Percentiles rank a stretch among this genome's conserved stretches.
These are phyloP conservation scores for Backusella psychrophila DNA, from an alignment of 192 early-diverging fungal species.

Conservation along the genomic window DNA sequence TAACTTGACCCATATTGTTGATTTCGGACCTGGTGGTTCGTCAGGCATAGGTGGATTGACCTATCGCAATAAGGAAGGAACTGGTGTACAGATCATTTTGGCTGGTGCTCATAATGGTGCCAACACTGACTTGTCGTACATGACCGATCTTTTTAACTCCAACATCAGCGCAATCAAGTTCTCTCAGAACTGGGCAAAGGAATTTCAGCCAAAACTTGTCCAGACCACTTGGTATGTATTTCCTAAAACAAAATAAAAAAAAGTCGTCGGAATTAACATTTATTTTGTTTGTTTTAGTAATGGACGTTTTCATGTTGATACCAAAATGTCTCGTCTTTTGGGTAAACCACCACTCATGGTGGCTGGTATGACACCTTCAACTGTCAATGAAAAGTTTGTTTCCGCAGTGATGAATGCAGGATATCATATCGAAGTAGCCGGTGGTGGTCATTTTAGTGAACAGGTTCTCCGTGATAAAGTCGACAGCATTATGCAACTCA, in stretches of 20 bases:
- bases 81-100: slow-evolving; percentile 70
- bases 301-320: slow-evolving; percentile 80
- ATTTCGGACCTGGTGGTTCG: slow-evolving; percentile 89
- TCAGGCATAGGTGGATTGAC: slow-evolving; percentile 84
- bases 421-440: slow-evolving; percentile 88
- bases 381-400: slow-evolving; percentile 77
- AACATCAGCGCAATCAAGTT: slow-evolving; percentile 66
- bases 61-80: slow-evolving; percentile 84
- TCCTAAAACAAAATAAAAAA: not conserved
- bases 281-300: slow-evolving; percentile 32
- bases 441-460: slow-evolving; percentile 86
- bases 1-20: slow-evolving; percentile 82
- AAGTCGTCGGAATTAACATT: not conserved
- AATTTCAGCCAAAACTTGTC: slow-evolving; percentile 82
- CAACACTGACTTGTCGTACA: slow-evolving; percentile 67
- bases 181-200: slow-evolving; percentile 81
- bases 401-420: slow-evolving; percentile 89
- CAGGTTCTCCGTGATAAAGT: slow-evolving; percentile 66
- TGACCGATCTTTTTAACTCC: slow-evolving; percentile 75
- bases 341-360: slow-evolving; percentile 93
- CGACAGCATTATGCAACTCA: slow-evolving; percentile 64
- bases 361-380: slow-evolving; percentile 92
- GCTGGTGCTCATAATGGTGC: slow-evolving; percentile 62
- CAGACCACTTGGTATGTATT: slow-evolving; percentile 46
- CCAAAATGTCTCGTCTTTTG: slow-evolving; percentile 77